Base-by-base conservation (phyloP, 768 basidiomycete species). In the Butyriboletus loyo region DNA sequence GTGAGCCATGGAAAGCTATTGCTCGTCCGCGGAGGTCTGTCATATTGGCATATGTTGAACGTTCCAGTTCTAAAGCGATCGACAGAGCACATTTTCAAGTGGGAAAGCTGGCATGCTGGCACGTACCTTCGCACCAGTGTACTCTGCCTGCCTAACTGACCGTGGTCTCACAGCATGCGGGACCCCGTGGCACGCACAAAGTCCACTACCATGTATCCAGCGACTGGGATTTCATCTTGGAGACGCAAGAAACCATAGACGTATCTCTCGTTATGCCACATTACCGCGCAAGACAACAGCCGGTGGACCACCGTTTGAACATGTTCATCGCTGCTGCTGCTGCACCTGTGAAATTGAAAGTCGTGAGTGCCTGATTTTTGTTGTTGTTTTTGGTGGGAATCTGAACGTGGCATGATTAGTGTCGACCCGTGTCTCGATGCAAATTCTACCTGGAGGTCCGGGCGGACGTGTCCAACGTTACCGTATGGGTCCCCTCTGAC, bases 401-500 rank as follows among this genome's bases (percentile, higher is more conserved):
- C 55, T 64, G 15, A 57, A 34, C 37, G 13, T 31, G 17, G 10
- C 15, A 43, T 30, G 27, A 15, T n/a, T 64, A 85, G 85, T 85
- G 83, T 65, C 82, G 84, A 54, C 77, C 76, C 35, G 70, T 76
- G 25, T 70, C 74, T 49, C 80, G 78, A 51, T 77, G 75, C 32
- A 77, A 76, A 64, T 83, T 85, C 58, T 80, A 80, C 66, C 77
- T 90, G 44, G 82, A 87, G 66, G 73, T 91, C 32, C 77, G 77
- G 56, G 84, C 81, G 17, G 72, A 76, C n/a, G 69, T 74, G n/a
- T 85, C 89, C 36, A 80, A 87, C 60, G 78, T 90, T 28, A 88
- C 83, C 6, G 69, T 90, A 53, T 90, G 84, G 82, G 74, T 91
- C 19, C 89, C 89, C 14, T 89, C 87, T 32, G 87, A 91, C 62